phyloP scores from a whole-genome alignment of 805 yeast genomes.

The Wickerhamiella sergipiensis region DNA sequence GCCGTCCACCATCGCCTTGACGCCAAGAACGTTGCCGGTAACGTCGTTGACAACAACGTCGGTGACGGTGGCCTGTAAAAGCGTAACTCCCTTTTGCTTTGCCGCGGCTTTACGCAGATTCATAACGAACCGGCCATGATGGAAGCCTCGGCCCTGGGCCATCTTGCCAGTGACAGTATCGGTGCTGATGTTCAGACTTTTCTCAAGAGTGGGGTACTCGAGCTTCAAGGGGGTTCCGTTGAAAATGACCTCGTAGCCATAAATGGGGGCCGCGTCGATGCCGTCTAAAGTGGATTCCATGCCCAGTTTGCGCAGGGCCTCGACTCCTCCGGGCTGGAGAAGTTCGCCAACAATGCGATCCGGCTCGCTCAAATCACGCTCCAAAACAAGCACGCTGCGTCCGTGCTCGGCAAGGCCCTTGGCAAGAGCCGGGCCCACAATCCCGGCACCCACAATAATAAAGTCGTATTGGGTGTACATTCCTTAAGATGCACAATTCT shows the following conservation, averaged over 20 bases:
- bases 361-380: conserved; percentile 83
- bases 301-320: conserved; percentile 70
- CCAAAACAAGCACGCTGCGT: conserved; percentile 60
- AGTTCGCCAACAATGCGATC: conserved; percentile 96
- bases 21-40: conserved; percentile 55
- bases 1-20: conserved; percentile 29
- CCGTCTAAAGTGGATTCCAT: conserved; percentile 61
- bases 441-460: conserved; percentile 96
- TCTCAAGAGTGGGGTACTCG: conserved; percentile 41
- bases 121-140: conserved; percentile 76
- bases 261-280: conserved; percentile 62
- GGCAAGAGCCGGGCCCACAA: conserved; percentile 87
- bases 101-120: conserved; percentile 63
- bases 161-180: conserved; percentile 6
- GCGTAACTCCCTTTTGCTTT: conserved; percentile 57
- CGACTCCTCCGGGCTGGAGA: conserved; percentile 93
- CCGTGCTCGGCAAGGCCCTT: conserved; percentile 85
- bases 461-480: conserved; percentile 45
- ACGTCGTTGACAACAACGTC: conserved; percentile 42
- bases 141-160: conserved; percentile 72
- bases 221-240: conserved; percentile 43
- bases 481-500: not conserved
- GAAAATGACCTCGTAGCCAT: conserved; percentile 71
- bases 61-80: conserved; percentile 74
- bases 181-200: conserved; percentile 5